phyloP scores from a whole-genome alignment of 23 red algal genomes.

The Agarophyton chilense region DNA sequence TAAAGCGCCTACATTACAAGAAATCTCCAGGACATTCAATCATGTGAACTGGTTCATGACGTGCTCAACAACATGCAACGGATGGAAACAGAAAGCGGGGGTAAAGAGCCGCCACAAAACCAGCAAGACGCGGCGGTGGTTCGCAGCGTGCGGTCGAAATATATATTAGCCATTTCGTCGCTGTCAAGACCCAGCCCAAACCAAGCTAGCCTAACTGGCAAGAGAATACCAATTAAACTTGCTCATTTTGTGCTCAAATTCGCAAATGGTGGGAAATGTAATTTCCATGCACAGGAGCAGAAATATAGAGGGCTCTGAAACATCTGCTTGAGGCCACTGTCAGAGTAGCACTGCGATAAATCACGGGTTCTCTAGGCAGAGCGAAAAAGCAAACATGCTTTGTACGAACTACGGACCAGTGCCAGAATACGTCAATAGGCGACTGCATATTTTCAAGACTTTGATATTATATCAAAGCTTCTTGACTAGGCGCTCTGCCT shows the following conservation, averaged over 20 bases:
- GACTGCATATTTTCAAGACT: too few relatives aligned
- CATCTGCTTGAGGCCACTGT: neutral
- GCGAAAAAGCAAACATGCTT: neutral
- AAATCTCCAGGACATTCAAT: neutral
- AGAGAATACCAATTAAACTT: conserved; percentile 17
- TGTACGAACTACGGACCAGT: neutral
- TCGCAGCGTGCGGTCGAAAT: conserved; percentile 27
- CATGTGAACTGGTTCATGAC: neutral
- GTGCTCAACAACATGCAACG: neutral
- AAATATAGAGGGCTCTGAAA: neutral
- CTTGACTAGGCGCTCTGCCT: too few relatives aligned
- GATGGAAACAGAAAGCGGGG: too few relatives aligned
- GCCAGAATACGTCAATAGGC: neutral
- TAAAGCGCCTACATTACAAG: conserved; percentile 27
- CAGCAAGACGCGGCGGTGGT: conserved; percentile 3
- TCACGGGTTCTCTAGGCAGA: neutral
- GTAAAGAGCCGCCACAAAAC: conserved; percentile 21
- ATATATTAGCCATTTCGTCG: neutral
- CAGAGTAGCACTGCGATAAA: neutral
- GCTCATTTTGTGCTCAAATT: conserved; percentile 28
- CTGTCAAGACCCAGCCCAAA: conserved; percentile 32
- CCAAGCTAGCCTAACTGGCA: conserved; percentile 15
- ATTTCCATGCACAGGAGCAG: neutral
- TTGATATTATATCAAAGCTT: too few relatives aligned
- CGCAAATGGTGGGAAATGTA: conserved; percentile 17